Conservation (phyloP, 192 early-diverging fungal species). For the Chytriomyces sp. region DNA sequence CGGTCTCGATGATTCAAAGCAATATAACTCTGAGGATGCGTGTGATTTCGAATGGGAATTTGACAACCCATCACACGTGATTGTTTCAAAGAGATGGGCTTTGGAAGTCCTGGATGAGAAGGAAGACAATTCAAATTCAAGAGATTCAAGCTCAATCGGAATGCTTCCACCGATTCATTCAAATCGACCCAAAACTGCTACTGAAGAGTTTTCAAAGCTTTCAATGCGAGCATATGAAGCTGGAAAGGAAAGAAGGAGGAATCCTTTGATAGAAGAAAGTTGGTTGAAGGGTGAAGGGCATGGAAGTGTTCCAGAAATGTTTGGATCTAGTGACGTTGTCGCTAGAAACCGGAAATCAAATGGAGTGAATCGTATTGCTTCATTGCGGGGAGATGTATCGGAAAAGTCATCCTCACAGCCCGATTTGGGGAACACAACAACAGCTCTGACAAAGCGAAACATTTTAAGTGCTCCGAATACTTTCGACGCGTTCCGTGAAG, state of each 20-base stretch:
- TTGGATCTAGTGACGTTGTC: not conserved
- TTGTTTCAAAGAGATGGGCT: conserved; percentile 2
- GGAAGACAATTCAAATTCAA: too few relatives aligned
- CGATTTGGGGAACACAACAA: not conserved
- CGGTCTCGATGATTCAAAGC: not conserved
- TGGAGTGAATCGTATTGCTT: not conserved
- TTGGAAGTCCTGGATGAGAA: too few relatives aligned
- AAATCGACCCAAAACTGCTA: not conserved
- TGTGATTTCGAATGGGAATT: conserved; percentile 16
- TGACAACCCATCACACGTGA: conserved; percentile 24
- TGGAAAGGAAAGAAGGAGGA: too few relatives aligned
- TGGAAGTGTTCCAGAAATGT: too few relatives aligned
- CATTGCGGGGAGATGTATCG: not conserved
- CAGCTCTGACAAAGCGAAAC: not conserved
- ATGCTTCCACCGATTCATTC: not conserved
- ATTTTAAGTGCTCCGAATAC: not conserved
- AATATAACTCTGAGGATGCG: not conserved
- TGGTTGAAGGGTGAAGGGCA: too few relatives aligned
- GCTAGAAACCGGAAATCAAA: not conserved
- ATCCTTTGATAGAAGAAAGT: too few relatives aligned
- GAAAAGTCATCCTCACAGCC: conserved; percentile 3
- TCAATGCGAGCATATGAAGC: not conserved
- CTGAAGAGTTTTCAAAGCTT: not conserved
- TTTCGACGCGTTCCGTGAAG: not conserved
- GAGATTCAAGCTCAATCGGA: not conserved